Percentiles rank a stretch among this genome's conserved stretches.
These are phyloP conservation scores for Pichia sp. DNA, from an alignment of 1,139 yeast genomes.

Conservation along the genomic window DNA sequence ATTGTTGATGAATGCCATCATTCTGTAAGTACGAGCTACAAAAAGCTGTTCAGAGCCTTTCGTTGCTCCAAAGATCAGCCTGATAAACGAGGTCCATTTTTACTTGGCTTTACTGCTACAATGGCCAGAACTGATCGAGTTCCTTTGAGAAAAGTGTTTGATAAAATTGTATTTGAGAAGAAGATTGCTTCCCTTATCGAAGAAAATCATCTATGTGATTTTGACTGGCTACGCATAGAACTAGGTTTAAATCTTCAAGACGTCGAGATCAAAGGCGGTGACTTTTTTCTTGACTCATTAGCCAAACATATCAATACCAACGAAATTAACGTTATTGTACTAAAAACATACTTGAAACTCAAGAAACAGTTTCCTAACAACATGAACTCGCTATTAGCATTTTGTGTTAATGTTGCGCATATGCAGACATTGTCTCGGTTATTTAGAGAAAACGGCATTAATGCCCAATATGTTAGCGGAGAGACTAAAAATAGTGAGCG, in stretches of 20 bases:
- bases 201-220: slow-evolving; percentile 67
- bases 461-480: slow-evolving; percentile 73
- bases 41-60: slow-evolving; percentile 54
- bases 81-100: slow-evolving; percentile 33
- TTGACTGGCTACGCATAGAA: slow-evolving; percentile 56
- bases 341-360: slow-evolving; percentile 53
- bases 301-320: slow-evolving; percentile 53
- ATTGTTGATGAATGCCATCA: slow-evolving; percentile 94
- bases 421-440: slow-evolving; percentile 51
- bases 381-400: slow-evolving; percentile 64
- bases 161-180: slow-evolving; percentile 70
- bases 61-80: slow-evolving; percentile 42
- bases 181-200: slow-evolving; percentile 63
- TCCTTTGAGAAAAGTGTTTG: slow-evolving; percentile 58
- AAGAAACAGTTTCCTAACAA: slow-evolving; percentile 29
- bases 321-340: slow-evolving; percentile 51
- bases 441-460: slow-evolving; percentile 57
- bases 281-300: slow-evolving; percentile 51
- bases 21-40: slow-evolving; percentile 71
- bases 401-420: slow-evolving; percentile 73
- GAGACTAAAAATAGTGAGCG: slow-evolving; percentile 55
- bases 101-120: slow-evolving; percentile 89
- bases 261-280: slow-evolving; percentile 38
- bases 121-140: slow-evolving; percentile 62
- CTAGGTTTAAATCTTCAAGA: slow-evolving; percentile 37